Evolutionary conservation across 805 yeast species (phyloP).

Genomic region (Priceomyces haplophilus): DNA sequence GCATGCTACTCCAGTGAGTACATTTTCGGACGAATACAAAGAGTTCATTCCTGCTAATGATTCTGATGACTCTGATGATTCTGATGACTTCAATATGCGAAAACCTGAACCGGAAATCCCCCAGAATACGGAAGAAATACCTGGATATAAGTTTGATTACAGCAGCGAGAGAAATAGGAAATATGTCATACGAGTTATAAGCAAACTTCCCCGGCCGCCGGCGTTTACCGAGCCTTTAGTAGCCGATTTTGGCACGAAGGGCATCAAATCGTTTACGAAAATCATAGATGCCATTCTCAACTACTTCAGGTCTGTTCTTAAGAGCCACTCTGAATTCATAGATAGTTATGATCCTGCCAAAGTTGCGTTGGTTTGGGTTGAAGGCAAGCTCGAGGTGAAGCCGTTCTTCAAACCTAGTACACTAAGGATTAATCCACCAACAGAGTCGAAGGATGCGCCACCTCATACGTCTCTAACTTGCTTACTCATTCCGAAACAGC

Average conservation of each 20-base stretch:
- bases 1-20: neutral
- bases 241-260: constrained; percentile 24
- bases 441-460: constrained; percentile 3
- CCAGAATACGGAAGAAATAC: constrained; percentile 5
- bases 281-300: constrained; percentile 18
- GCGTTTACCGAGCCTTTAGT: constrained; percentile 7
- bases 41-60: constrained; percentile 3
- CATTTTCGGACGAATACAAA: constrained; percentile 2
- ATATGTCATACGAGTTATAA: constrained; percentile 27
- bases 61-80: constrained; percentile 7
- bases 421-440: constrained; percentile 31
- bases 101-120: constrained; percentile 2
- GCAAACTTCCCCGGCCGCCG: constrained; percentile 23
- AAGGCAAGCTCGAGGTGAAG: constrained; percentile 37
- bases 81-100: constrained; percentile 6
- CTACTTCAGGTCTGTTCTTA: constrained; percentile 9
- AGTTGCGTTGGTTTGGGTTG: constrained; percentile 35
- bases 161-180: constrained; percentile 25
- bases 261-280: constrained; percentile 23
- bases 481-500: constrained; percentile 20
- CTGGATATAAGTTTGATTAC: constrained; percentile 20
- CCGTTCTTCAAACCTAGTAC: constrained; percentile 40
- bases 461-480: constrained; percentile 18
- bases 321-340: neutral
- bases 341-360: neutral